Base-by-base conservation (phyloP, 2,329 filamentous ascomycete species). In the Epichloe scottii region DNA sequence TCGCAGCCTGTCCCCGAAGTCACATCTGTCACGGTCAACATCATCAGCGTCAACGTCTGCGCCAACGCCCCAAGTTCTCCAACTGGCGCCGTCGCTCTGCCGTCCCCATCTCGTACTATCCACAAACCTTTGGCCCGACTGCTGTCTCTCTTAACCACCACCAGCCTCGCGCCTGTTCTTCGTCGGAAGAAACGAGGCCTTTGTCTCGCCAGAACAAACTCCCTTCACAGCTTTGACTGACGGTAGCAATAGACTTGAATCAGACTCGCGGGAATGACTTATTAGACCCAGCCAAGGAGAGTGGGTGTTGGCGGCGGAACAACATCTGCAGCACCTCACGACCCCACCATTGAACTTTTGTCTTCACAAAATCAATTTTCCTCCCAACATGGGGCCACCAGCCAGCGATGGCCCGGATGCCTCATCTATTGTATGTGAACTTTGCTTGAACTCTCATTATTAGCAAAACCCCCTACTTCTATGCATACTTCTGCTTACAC, bases 401-500 rank as follows among this genome's bases (percentile, higher is more conserved):
- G 58, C 66, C 35, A 60, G 60, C 52, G 64, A 87, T 59, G 84
- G 79, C 68, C 81, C 81, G 53, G 87, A 90, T 74, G 84, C 77
- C 70, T 84, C 85, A 53, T 89, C 87, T 56, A 82, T 90, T 60
- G 84, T 87, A 67, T 67, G 81, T 66, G 49, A 34, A n/a, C 40
- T 37, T 37, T 35, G 17, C 19, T 33, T 14, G 39, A 40, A 41
- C 38, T 17, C 30, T 11, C 3, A 30, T 35, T 8, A 43, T 23
- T 11, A 21, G 4, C 39, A 39, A 19, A 7, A 17, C 12, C 26
- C 35, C n/a, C 17, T 33, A 15, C 3, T 17, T 11, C 26, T 30
- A 30, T 30, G 26, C 12, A 30, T 23, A 17, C 34, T 7, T 30
- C 10, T 40, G 42, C 38, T 45, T 17, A 52, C 21, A 11, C 10